phyloP scores from a whole-genome alignment of 202 grass and related monocot genomes.

The Setaria viridis region DNA sequence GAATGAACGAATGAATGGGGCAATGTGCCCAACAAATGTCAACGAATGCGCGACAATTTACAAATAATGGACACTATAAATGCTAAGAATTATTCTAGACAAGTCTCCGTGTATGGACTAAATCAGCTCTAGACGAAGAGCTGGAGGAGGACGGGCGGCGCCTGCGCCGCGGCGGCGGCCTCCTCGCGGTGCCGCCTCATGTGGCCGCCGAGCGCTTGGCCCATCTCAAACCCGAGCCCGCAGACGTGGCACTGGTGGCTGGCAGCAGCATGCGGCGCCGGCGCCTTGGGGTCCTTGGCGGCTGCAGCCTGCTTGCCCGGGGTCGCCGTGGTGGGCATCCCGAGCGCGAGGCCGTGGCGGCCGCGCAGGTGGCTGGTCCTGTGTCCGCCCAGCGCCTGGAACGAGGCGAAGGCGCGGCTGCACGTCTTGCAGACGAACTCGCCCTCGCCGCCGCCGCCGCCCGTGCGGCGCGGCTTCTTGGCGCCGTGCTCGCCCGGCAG shows the following conservation, averaged over 20 bases:
- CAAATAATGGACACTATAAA: background rate
- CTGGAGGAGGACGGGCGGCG: slow-evolving; percentile 52
- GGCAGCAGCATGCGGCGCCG: background rate
- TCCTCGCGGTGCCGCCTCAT: slow-evolving; percentile 69
- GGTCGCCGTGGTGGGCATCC: background rate
- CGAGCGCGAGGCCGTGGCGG: slow-evolving; percentile 53
- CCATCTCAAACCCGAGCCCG: slow-evolving; percentile 54
- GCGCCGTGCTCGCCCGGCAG: background rate
- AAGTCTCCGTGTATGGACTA: background rate
- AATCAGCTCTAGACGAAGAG: slow-evolving; percentile 42
- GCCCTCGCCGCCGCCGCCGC: background rate
- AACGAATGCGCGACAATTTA: background rate
- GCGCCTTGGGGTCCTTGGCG: background rate
- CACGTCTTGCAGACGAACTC: slow-evolving; percentile 80
- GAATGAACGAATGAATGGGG: background rate
- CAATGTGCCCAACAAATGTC: background rate
- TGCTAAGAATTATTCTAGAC: background rate
- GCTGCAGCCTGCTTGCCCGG: background rate
- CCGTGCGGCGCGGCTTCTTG: slow-evolving; percentile 22
- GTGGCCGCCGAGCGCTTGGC: slow-evolving; percentile 74
- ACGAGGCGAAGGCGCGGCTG: slow-evolving; percentile 63
- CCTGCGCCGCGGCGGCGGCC: slow-evolving; percentile 9
- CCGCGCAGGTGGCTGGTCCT: slow-evolving; percentile 66
- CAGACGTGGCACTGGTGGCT: slow-evolving; percentile 53
- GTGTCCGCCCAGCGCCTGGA: slow-evolving; percentile 79